Evolutionary conservation across 139 green algal species (phyloP).

Genomic region (Coelastrella sp.): DNA sequence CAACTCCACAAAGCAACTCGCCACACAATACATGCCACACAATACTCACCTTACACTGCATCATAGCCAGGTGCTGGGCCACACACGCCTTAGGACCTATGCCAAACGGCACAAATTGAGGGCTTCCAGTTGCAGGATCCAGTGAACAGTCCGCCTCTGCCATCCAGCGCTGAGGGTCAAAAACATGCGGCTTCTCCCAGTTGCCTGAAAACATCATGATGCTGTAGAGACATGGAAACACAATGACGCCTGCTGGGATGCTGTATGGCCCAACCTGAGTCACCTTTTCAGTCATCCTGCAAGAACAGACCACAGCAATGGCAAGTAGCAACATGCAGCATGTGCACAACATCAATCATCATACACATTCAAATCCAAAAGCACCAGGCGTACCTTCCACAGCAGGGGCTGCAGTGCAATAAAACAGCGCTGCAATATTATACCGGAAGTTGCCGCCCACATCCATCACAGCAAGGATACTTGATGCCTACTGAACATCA

Average conservation of each 20-base stretch:
- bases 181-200: conserved; percentile 39
- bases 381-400: too few relatives aligned
- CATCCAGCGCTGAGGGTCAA: conserved; percentile 36
- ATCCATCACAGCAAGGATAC: too few relatives aligned
- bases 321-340: too few relatives aligned
- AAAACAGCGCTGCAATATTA: too few relatives aligned
- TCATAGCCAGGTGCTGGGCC: conserved; percentile 29
- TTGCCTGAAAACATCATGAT: conserved; percentile 33
- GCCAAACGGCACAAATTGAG: conserved; percentile 44
- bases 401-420: too few relatives aligned
- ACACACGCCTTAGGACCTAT: conserved; percentile 46
- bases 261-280: conserved; percentile 44
- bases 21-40: not conserved
- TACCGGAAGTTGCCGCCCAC: too few relatives aligned
- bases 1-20: not conserved
- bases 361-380: too few relatives aligned
- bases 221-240: conserved; percentile 48
- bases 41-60: conserved; percentile 35
- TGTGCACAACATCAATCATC: too few relatives aligned
- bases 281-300: conserved; percentile 36
- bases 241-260: conserved; percentile 36
- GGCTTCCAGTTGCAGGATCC: conserved; percentile 15
- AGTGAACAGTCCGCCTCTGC: not conserved
- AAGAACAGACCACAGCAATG: not conserved
- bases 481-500: too few relatives aligned